A percentile compares a stretch with the other conserved stretches of the same genome.
These are phyloP conservation scores for Urochloa ruziziensis DNA, from an alignment of 176 grass and related monocot species.

Conservation along the genomic window DNA sequence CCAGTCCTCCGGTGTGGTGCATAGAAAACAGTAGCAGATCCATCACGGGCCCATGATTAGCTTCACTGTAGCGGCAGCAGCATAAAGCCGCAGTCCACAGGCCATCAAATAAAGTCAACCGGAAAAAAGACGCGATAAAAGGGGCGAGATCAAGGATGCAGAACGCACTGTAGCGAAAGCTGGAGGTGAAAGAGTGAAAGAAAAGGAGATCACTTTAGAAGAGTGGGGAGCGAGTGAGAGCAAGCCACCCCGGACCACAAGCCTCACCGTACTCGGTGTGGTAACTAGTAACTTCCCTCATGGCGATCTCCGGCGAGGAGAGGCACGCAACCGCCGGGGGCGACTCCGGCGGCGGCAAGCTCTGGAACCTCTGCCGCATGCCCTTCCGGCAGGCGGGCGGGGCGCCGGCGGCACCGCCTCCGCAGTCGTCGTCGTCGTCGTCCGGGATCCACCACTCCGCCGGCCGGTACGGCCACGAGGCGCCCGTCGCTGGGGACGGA, in stretches of 20 bases:
- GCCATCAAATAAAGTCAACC: slow-evolving; percentile 38
- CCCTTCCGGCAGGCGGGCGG: slow-evolving; percentile 71
- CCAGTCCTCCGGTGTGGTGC: neutral
- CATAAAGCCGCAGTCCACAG: slow-evolving; percentile 35
- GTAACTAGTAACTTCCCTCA: slow-evolving; percentile 39
- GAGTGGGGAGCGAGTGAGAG: neutral
- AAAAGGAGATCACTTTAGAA: slow-evolving; percentile 37
- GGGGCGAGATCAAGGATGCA: slow-evolving; percentile 25
- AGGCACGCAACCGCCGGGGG: slow-evolving; percentile 40
- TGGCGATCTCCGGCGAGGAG: slow-evolving; percentile 77
- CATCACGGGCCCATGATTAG: slow-evolving; percentile 29
- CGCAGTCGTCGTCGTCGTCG: slow-evolving; percentile 50
- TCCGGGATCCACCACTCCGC: slow-evolving; percentile 56
- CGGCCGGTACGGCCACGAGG: slow-evolving; percentile 54
- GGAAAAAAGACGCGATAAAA: slow-evolving; percentile 20
- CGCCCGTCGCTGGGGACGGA: slow-evolving; percentile 23
- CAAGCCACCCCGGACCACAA: slow-evolving; percentile 2
- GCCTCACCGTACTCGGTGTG: neutral
- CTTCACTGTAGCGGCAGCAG: slow-evolving; percentile 23
- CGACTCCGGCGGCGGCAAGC: slow-evolving; percentile 53
- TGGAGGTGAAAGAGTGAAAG: slow-evolving; percentile 19
- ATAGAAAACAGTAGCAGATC: neutral
- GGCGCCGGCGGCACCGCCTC: slow-evolving; percentile 19
- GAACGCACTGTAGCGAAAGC: slow-evolving; percentile 39
- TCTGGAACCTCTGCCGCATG: slow-evolving; percentile 94